Evolutionary conservation across 345 rosid species (phyloP).

Genomic region (Kandelia obovata): DNA sequence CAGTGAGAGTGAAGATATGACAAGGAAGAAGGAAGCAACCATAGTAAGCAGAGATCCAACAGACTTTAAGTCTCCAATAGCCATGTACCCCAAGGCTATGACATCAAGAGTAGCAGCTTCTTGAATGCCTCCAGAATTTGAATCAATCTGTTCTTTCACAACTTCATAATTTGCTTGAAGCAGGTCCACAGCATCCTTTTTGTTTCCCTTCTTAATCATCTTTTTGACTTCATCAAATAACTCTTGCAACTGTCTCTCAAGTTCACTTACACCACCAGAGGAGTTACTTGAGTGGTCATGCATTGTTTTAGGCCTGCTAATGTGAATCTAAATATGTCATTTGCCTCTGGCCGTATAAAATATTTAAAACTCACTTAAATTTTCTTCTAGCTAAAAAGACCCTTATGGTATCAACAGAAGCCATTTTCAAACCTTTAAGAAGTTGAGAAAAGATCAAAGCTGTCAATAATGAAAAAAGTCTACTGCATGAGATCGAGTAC

Average conservation of each 20-base stretch:
- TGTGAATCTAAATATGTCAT: slow-evolving; percentile 12
- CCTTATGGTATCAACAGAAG: neutral
- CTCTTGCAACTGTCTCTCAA: slow-evolving; percentile 66
- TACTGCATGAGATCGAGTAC: neutral
- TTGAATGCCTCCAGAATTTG: slow-evolving; percentile 55
- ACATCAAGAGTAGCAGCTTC: slow-evolving; percentile 80
- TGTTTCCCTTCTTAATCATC: slow-evolving; percentile 53
- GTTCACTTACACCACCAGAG: slow-evolving; percentile 36
- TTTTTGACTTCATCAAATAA: slow-evolving; percentile 64
- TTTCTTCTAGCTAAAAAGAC: slow-evolving; percentile 5
- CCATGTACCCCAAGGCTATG: slow-evolving; percentile 71
- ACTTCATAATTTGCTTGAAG: slow-evolving; percentile 80
- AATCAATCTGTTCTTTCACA: slow-evolving; percentile 59
- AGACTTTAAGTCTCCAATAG: slow-evolving; percentile 57
- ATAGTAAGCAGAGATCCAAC: slow-evolving; percentile 43
- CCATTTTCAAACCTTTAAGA: neutral
- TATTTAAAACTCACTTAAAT: neutral
- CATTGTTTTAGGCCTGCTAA: slow-evolving; percentile 40
- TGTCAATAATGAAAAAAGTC: neutral
- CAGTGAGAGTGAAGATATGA: slow-evolving; percentile 2
- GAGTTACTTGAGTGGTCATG: slow-evolving; percentile 28
- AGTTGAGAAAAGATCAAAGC: neutral
- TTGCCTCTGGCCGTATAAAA: slow-evolving; percentile 9
- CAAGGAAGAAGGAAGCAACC: slow-evolving; percentile 39
- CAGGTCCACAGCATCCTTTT: slow-evolving; percentile 57